phyloP scores from a whole-genome alignment of 306 rosid genomes.

The Cucumis melo region DNA sequence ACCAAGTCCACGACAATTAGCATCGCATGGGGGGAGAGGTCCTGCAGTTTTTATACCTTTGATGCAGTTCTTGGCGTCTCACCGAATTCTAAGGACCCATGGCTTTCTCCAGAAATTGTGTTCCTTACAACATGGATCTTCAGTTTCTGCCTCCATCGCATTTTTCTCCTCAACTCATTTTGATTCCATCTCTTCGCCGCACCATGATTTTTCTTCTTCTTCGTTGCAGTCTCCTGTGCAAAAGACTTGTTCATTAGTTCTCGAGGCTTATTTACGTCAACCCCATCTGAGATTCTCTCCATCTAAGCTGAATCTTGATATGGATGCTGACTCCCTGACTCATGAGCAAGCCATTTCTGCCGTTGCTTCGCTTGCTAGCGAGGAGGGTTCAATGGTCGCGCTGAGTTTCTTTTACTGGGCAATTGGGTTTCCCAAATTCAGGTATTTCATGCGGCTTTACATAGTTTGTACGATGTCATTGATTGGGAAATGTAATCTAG shows the following conservation, averaged over 20 bases:
- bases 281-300: constrained; percentile 22
- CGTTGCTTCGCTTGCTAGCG: constrained; percentile 56
- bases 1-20: neutral
- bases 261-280: constrained; percentile 38
- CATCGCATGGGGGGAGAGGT: neutral
- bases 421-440: constrained; percentile 40
- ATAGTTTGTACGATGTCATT: constrained; percentile 48
- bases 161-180: constrained; percentile 13
- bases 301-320: constrained; percentile 37
- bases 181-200: constrained; percentile 3
- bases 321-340: constrained; percentile 34
- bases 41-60: neutral
- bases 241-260: constrained; percentile 40
- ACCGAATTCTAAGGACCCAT: constrained; percentile 26
- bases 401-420: constrained; percentile 72
- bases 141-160: constrained; percentile 11
- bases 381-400: constrained; percentile 68
- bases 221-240: constrained; percentile 33
- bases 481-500: constrained; percentile 40
- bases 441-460: constrained; percentile 52
- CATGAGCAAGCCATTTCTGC: constrained; percentile 49
- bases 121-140: neutral
- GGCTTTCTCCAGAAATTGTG: constrained; percentile 19
- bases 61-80: constrained; percentile 25
- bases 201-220: constrained; percentile 11